Conservation (phyloP, 805 yeast genomes). For the Metschnikowia chrysomelidarum region DNA sequence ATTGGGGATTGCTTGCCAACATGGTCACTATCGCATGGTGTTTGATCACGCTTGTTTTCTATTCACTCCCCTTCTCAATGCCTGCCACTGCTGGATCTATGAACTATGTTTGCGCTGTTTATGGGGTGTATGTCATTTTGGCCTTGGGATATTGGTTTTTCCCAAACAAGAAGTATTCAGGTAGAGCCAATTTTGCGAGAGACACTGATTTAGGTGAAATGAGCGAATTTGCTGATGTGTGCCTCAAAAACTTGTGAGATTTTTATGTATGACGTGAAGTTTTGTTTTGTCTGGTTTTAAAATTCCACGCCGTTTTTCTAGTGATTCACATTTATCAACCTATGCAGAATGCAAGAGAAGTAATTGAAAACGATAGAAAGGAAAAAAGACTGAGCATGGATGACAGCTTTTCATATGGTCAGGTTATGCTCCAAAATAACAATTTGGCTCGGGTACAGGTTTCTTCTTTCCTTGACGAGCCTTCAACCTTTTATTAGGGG, state of each 20-base stretch:
- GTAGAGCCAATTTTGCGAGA: constrained; percentile 39
- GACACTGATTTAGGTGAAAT: constrained; percentile 36
- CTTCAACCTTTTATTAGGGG: no score
- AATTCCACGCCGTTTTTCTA: no score
- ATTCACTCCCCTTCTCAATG: constrained; percentile 60
- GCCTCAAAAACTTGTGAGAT: constrained; percentile 22
- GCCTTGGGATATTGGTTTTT: constrained; percentile 53
- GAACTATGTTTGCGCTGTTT: constrained; percentile 65
- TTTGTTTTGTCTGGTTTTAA: no score
- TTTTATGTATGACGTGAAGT: no score
- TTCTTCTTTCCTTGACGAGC: no score
- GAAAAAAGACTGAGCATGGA: no score
- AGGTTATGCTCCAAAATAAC: no score
- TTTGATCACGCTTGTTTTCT: constrained; percentile 55
- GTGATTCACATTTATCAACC: no score
- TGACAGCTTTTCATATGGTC: no score
- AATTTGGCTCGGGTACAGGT: no score
- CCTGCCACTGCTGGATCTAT: constrained; percentile 61
- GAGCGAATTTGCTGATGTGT: constrained; percentile 41
- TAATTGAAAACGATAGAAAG: no score
- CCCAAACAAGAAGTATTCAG: constrained; percentile 32
- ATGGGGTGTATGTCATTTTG: constrained; percentile 45
- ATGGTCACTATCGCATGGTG: constrained; percentile 56
- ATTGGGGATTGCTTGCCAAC: constrained; percentile 50
- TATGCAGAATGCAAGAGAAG: no score